Evolutionary conservation across 208 protist genomes (phyloP).

Genomic region (Angomonas deanei): DNA sequence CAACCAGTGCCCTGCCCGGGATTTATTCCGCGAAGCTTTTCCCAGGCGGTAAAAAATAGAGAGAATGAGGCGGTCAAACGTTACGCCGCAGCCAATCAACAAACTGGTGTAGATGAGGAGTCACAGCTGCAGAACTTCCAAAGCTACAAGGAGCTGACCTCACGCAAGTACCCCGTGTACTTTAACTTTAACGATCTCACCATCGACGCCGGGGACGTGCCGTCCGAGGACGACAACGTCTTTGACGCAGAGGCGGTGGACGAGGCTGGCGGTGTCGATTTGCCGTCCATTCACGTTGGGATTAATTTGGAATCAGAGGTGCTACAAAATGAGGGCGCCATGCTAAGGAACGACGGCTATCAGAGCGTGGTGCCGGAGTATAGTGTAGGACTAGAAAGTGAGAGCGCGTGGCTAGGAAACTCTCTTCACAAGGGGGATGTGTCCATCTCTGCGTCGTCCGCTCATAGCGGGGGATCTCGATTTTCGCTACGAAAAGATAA

Average conservation of each 20-base stretch:
- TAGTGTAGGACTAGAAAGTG: background rate
- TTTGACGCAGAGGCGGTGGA: background rate
- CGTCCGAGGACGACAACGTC: background rate
- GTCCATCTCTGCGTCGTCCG: background rate
- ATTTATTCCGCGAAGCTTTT: constrained; percentile 47
- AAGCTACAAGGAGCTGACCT: constrained; percentile 6
- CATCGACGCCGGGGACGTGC: background rate
- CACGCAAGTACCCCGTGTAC: constrained; percentile 12
- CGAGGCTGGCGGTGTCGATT: background rate
- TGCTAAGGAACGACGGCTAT: background rate
- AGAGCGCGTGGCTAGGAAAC: background rate
- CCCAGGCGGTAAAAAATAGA: constrained; percentile 24
- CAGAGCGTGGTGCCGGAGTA: background rate
- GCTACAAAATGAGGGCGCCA: background rate
- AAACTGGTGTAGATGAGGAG: constrained; percentile 7
- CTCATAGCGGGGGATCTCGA: background rate
- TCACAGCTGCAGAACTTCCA: background rate
- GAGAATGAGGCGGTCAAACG: constrained; percentile 46
- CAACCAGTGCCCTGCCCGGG: constrained; percentile 42
- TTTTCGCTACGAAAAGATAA: background rate
- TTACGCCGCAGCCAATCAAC: constrained; percentile 7
- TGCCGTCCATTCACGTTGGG: background rate
- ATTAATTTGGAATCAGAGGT: background rate
- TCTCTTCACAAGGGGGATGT: background rate
- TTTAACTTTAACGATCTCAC: constrained; percentile 45